phyloP scores from a whole-genome alignment of 176 grass and related monocot species.

The Oryza punctata region DNA sequence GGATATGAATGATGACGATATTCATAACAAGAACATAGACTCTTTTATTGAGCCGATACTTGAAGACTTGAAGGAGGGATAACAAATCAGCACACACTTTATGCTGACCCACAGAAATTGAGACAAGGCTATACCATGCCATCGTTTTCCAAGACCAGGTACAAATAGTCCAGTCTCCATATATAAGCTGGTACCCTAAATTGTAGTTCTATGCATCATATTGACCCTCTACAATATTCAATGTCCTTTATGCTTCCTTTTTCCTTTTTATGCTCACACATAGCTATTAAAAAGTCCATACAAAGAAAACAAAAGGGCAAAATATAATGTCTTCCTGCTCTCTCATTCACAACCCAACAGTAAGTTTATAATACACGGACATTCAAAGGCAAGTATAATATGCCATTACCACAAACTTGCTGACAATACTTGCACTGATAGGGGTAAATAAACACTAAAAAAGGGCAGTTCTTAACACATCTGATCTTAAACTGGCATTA shows the following conservation, averaged over 20 bases:
- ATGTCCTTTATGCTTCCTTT: not conserved
- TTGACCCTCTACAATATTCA: not conserved
- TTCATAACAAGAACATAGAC: not conserved
- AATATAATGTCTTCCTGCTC: not conserved
- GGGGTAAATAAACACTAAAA: not conserved
- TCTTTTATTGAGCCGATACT: not conserved
- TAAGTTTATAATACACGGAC: not conserved
- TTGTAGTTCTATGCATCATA: not conserved
- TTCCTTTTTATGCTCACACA: not conserved
- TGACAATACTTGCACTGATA: not conserved
- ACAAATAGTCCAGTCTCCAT: not conserved
- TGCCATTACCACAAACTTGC: not conserved
- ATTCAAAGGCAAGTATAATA: not conserved
- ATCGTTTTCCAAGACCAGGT: not conserved
- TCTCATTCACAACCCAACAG: not conserved
- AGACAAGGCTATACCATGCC: not conserved
- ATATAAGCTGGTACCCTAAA: not conserved
- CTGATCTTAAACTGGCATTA: not conserved
- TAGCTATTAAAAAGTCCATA: not conserved
- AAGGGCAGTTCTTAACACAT: not conserved
- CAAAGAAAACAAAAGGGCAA: not conserved
- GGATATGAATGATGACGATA: not conserved
- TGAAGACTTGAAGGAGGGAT: not conserved
- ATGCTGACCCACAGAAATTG: not conserved
- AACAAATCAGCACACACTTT: not conserved